These are phyloP conservation scores for Alliaria petiolata DNA, from an alignment of 345 rosid genomes.

Conservation along the genomic window DNA sequence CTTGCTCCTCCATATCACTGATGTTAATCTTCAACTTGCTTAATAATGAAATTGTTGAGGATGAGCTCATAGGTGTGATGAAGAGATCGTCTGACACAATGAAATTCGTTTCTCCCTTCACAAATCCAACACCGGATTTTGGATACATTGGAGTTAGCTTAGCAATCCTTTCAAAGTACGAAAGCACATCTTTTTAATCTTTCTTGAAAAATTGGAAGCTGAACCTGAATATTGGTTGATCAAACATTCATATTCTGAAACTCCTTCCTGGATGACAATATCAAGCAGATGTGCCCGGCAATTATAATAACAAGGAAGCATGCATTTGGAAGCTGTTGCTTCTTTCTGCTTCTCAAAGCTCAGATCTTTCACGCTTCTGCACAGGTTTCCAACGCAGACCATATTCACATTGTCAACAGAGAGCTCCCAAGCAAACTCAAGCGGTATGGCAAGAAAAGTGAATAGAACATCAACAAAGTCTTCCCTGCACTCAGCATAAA, in stretches of 20 bases:
- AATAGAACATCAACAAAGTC: slow-evolving; percentile 23
- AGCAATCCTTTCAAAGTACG: neutral
- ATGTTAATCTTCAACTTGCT: slow-evolving; percentile 10
- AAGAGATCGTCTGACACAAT: slow-evolving; percentile 13
- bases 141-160: neutral
- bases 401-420: neutral
- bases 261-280: neutral
- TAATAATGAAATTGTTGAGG: slow-evolving; percentile 9
- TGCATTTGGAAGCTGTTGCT: neutral
- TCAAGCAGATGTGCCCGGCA: neutral
- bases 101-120: slow-evolving; percentile 8
- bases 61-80: slow-evolving; percentile 16
- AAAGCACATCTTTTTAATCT: neutral
- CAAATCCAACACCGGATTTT: neutral
- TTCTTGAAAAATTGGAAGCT: neutral
- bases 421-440: slow-evolving; percentile 7
- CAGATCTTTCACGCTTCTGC: slow-evolving; percentile 2
- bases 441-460: slow-evolving; percentile 19
- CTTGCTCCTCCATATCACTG: slow-evolving; percentile 9
- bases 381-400: slow-evolving; percentile 1
- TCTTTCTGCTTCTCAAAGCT: neutral
- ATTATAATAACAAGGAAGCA: neutral
- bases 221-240: neutral
- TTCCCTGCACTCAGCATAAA: slow-evolving; percentile 23
- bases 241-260: neutral